A percentile compares a stretch with the other conserved stretches of the same genome.
phyloP scores from a whole-genome alignment of 1,284 basidiomycete species.

The Cutaneotrichosporon mucoides region DNA sequence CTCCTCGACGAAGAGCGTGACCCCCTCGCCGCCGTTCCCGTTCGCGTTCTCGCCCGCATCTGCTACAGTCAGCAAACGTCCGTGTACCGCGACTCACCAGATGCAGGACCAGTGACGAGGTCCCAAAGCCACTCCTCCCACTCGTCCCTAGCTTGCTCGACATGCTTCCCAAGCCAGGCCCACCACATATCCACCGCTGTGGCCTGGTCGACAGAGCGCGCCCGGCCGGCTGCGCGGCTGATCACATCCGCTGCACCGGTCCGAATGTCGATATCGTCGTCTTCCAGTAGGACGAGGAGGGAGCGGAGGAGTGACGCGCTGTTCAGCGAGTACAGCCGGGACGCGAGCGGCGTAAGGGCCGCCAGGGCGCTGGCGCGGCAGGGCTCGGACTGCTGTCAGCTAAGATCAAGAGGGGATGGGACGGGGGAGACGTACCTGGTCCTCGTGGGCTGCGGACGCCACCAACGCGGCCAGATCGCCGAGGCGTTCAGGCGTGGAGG shows the following conservation, averaged over 20 bases:
- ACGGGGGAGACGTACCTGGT: slow-evolving; percentile 5
- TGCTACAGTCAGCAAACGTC: too few species aligned
- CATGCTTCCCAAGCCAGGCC: slow-evolving; percentile 21
- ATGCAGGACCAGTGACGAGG: slow-evolving; percentile 1
- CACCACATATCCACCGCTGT: slow-evolving; percentile 35
- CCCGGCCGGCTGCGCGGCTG: slow-evolving; percentile 15
- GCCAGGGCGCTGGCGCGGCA: slow-evolving; percentile 27
- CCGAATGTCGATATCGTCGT: slow-evolving; percentile 44
- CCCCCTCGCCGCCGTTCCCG: slow-evolving; percentile 14
- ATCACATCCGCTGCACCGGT: slow-evolving; percentile 28
- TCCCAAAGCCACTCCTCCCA: slow-evolving; percentile 32
- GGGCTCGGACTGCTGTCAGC: slow-evolving; percentile 29
- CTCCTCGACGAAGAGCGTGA: slow-evolving; percentile 41
- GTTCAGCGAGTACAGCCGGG: slow-evolving; percentile 2
- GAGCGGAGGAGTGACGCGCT: slow-evolving; percentile 12
- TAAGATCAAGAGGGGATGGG: background rate
- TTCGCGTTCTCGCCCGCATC: background rate
- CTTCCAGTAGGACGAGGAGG: slow-evolving; percentile 35
- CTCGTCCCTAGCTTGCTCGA: slow-evolving; percentile 1
- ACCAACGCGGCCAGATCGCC: slow-evolving; percentile 1
- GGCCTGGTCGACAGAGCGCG: slow-evolving; percentile 20
- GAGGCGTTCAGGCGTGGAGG: background rate
- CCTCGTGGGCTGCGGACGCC: slow-evolving; percentile 9
- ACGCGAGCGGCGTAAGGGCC: slow-evolving; percentile 22
- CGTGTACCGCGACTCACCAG: background rate